phyloP scores from a whole-genome alignment of 148 eudicot species.

The Vaccinium macrocarpon region DNA sequence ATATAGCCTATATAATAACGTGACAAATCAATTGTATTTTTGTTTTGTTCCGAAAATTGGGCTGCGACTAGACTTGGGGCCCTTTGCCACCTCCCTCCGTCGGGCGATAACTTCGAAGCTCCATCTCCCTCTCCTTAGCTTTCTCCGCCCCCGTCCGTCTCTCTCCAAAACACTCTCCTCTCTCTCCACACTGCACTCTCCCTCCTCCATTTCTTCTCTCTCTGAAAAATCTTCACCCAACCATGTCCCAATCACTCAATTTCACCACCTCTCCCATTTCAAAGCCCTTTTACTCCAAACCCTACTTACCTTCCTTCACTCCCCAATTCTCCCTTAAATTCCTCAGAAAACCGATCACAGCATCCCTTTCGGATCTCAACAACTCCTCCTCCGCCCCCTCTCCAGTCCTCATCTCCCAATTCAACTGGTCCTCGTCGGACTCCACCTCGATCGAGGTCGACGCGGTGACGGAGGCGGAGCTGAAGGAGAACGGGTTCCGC shows the following conservation, averaged over 20 bases:
- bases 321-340: constrained; percentile 9
- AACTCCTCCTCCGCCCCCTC: background rate
- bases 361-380: constrained; percentile 19
- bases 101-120: constrained; percentile 27
- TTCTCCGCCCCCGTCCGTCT: constrained; percentile 10
- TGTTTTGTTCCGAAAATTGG: no score
- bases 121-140: background rate
- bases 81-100: background rate
- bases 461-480: constrained; percentile 79
- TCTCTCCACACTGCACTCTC: background rate
- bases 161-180: no score
- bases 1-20: no score
- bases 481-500: constrained; percentile 90
- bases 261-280: constrained; percentile 17
- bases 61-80: no score
- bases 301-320: constrained; percentile 16
- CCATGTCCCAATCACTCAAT: constrained; percentile 50
- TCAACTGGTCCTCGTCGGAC: constrained; percentile 2
- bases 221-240: background rate
- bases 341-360: background rate
- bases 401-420: constrained; percentile 5
- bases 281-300: constrained; percentile 21
- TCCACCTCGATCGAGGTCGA: constrained; percentile 63
- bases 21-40: no score
- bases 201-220: background rate